Base-by-base conservation (phyloP, 2,329 filamentous ascomycete species). In the Ceratocystis eucalypticola region DNA sequence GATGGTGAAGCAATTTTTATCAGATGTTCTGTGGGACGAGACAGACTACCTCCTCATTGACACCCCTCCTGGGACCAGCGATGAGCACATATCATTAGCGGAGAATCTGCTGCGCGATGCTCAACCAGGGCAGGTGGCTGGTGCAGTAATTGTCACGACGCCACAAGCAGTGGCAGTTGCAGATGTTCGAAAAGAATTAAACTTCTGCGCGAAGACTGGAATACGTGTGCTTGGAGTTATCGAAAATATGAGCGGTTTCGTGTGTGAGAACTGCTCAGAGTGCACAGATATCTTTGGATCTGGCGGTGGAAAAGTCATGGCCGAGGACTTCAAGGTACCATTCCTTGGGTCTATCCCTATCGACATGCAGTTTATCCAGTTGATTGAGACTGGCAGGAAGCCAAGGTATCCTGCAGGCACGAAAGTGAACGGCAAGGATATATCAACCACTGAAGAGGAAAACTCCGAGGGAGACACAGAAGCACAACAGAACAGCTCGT, bases 1-100 rank as follows among this genome's bases (percentile, higher is more conserved):
- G 63, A 99, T 99, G 94, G 91, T 99, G 67, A 86, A 92, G 50
- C 94, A 99, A 75, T 99, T 99, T 74, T 80, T 99, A 33, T 88
- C 89, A 0, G 92, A 96, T 73, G 92, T 96, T 3, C 81, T 90
- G 37, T 97, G 94, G 94, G 83, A 84, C 65, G 83, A 87, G 28
- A 84, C 90, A n/a, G 93, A 97, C 74, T 97, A 90, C 73, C 81
- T 99, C 0, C 83, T 99, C 68, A 90, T 99, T 72, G 94, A 99
- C 75, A 99, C 94, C 2, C 94, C 94, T 12, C 94, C 94, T 0
- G 94, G 94, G 2, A 99, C 94, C 1, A 94, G 89, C 68, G 94
- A 99, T 76, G 94, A 99, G 76, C 94, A 97, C 74, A 97, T 99
- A 62, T 94, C 91, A 0, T 84, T 96, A 0, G 91, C 91, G 5